These are phyloP conservation scores for Leishmania lainsoni DNA, from an alignment of 208 protist species.

Conservation along the genomic window DNA sequence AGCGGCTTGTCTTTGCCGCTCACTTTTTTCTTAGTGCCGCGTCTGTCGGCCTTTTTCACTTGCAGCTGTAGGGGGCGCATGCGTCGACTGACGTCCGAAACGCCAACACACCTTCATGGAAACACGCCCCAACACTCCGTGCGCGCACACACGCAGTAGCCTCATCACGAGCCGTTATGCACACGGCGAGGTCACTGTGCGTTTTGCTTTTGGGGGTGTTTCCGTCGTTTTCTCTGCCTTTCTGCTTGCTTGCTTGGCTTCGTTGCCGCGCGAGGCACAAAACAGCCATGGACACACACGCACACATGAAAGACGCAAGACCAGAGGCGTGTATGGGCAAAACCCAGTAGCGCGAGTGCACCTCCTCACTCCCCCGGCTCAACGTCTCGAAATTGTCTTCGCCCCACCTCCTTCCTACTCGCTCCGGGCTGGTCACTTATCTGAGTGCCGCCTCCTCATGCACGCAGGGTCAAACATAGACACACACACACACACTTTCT, in stretches of 20 bases:
- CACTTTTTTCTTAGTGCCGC: background rate
- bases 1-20: background rate
- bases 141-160: background rate
- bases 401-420: background rate
- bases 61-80: background rate
- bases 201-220: no score
- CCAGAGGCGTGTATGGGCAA: background rate
- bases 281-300: background rate
- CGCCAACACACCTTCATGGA: background rate
- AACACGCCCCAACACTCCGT: background rate
- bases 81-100: background rate
- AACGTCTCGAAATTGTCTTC: background rate
- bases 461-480: background rate
- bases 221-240: background rate
- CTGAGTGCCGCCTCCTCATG: background rate
- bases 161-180: background rate
- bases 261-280: background rate
- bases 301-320: background rate
- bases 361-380: background rate
- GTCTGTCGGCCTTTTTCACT: background rate
- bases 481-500: background rate
- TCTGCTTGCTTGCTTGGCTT: background rate
- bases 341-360: background rate
- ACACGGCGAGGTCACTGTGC: background rate
- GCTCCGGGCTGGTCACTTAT: background rate